phyloP scores from a whole-genome alignment of 2,329 filamentous ascomycete species.

The Tolypocladium pustulatum region DNA sequence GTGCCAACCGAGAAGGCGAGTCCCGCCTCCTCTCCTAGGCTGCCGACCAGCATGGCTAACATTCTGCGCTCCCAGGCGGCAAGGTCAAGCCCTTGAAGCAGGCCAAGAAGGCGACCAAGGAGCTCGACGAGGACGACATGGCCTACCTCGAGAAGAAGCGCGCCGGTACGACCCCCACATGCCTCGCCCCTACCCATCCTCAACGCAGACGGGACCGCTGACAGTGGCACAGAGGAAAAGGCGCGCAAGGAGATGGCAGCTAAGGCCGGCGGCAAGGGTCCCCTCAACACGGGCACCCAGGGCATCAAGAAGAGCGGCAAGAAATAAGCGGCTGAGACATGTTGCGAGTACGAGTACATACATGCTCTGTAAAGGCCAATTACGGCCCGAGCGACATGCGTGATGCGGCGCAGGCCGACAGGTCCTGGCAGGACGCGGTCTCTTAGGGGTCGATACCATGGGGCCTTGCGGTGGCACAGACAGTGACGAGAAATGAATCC shows the following conservation, averaged over 20 bases:
- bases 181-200: neutral
- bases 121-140: slow-evolving; percentile 78
- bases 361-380: neutral
- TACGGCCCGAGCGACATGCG: neutral
- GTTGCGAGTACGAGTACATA: neutral
- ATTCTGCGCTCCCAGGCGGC: slow-evolving; percentile 45
- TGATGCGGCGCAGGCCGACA: neutral
- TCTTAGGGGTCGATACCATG: neutral
- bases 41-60: neutral
- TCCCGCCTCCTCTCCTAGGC: neutral
- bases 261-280: slow-evolving; percentile 79
- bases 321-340: slow-evolving; percentile 50
- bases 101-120: slow-evolving; percentile 74
- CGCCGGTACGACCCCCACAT: slow-evolving; percentile 52
- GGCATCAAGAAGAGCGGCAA: slow-evolving; percentile 98
- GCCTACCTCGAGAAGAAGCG: slow-evolving; percentile 76
- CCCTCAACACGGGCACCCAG: slow-evolving; percentile 71
- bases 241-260: slow-evolving; percentile 75
- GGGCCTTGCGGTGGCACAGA: neutral
- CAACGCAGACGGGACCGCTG: neutral
- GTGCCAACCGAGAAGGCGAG: slow-evolving; percentile 27
- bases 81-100: slow-evolving; percentile 81
- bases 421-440: too few species aligned
- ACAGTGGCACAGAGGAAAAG: slow-evolving; percentile 54
- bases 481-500: neutral